Base-by-base conservation (phyloP, 2,329 filamentous ascomycete genomes). In the Orbilia oligospora region DNA sequence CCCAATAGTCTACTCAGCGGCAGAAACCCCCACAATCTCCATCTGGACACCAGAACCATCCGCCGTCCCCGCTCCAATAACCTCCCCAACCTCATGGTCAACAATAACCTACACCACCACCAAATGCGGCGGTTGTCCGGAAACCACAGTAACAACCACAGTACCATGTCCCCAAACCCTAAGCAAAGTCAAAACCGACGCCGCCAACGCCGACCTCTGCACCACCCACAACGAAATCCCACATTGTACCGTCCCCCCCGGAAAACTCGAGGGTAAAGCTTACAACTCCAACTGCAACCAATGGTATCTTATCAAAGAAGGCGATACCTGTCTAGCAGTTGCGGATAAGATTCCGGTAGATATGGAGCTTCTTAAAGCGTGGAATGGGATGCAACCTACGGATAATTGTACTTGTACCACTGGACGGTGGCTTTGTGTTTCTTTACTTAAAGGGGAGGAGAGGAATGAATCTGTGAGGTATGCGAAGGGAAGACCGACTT, bases 191-290 rank as follows among this genome's bases (percentile, higher is more conserved):
- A 63, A 61, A 16, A 68, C 64, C 16, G 53, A 55, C 2, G 14
- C 63, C 6, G 55, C n/a, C 5, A 71, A 78, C 18, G 30, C 44
- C 2, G 30, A 53, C 14, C 49, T 18, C 1, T 78, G 75, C 30
- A 78, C 75, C 3, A 63, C 58, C n/a, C 38, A 24, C 5, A 78
- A 78, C 55, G 20, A 72, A 12, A 68, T 78, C 9, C 68, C 75
- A 24, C 48, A 67, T 10, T 78, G 75, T 24, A 78, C 75, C 10
- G 48, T 51, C 5, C 75, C 75, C 16, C 75, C 75, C 33, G 75
- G 75, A 12, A 68, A 61, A 22, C 63, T 55, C 8, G 58, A 72
- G 41, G 53, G 30, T 3, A 56, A 56, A 1, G 18, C 22, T 3
- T 48, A 65, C 36, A 38, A 61, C 30, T 10, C 44, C 9, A 46